Evolutionary conservation across 2,329 filamentous ascomycete species (phyloP), one percentile per base, ranked within the genome.

Genomic region (Fusarium drepaniforme): DNA sequence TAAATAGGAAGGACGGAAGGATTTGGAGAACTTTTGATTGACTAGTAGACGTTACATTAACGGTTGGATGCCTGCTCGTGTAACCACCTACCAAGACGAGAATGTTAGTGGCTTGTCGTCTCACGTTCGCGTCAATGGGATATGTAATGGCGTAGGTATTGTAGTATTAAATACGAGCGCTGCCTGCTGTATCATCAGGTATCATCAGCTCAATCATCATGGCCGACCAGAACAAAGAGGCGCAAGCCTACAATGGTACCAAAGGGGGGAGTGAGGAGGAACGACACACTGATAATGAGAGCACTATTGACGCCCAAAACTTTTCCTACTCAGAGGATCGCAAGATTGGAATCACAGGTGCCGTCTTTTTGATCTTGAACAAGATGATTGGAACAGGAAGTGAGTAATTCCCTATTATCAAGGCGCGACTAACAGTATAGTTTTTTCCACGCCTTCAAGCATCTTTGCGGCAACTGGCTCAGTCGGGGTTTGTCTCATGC

Each of bases 371-470:
- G 44, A 90, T 90, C 44, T 72, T 90, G 21, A 90, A 90, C 68
- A 89, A 89, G 77, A 90, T 90, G 87, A 89, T 90, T 44, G 88
- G 88, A 13, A 89, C 88, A 3, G 88, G 88, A 76, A 89, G 88
- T 89, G 78, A 77, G 86, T 72, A 30, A 4, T 3, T 3, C 9
- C 5, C 13, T 9, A 9, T 5, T 18, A 0, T 9, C 7, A 40
- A 1, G 7, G 6, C 30, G 3, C 4, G 25, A 12, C 69, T 74
- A 46, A 78, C 53, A 21, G 0, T 8, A 30, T 51, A 87, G 85
- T 90, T 73, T 90, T 90, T 79, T 89, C 88, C 5, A 89, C 88
- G 0, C 88, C 88, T 0, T 89, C 88, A 0, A 83, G 84, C 64
- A 88, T 90, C 70, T 88, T 89, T 72, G 83, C 84, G 4, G 84